A percentile compares a stretch with the other conserved stretches of the same genome.
phyloP scores from a whole-genome alignment of 805 yeast species.

The Clavispora fructus region DNA sequence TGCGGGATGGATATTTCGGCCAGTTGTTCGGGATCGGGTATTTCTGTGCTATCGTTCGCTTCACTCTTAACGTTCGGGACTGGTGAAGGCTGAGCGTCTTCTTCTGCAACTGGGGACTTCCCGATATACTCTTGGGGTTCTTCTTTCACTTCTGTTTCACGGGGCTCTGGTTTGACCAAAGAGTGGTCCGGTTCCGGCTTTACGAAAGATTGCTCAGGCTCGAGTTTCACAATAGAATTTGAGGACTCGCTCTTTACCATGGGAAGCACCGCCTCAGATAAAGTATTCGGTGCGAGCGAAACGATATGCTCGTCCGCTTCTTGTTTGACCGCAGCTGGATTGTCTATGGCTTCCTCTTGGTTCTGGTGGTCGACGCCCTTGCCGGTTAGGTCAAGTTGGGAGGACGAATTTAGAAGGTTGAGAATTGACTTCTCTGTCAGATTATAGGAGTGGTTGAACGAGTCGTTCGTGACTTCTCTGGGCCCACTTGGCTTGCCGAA shows the following conservation, averaged over 20 bases:
- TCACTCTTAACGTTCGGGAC: neutral
- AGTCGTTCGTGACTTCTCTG: conserved; percentile 6
- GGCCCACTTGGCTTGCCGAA: neutral
- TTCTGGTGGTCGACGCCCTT: neutral
- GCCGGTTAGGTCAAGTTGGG: conserved; percentile 6
- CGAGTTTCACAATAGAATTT: conserved; percentile 1
- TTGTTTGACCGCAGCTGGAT: no score
- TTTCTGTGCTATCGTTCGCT: neutral
- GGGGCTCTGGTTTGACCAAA: neutral
- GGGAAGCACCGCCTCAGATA: neutral
- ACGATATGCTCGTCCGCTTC: neutral
- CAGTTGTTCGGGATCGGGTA: neutral
- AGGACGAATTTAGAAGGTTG: conserved; percentile 28
- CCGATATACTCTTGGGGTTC: neutral
- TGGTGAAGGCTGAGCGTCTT: neutral
- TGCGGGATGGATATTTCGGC: neutral
- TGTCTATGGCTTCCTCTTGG: neutral
- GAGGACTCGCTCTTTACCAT: neutral
- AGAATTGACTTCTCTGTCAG: conserved; percentile 38
- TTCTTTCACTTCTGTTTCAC: neutral
- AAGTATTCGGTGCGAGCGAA: neutral
- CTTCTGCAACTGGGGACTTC: neutral
- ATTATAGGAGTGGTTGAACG: conserved; percentile 31
- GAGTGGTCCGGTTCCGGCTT: conserved; percentile 2
- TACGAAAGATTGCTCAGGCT: conserved; percentile 1